Base-by-base conservation (phyloP, 495 filamentous ascomycete species). In the Parmelia sp. region DNA sequence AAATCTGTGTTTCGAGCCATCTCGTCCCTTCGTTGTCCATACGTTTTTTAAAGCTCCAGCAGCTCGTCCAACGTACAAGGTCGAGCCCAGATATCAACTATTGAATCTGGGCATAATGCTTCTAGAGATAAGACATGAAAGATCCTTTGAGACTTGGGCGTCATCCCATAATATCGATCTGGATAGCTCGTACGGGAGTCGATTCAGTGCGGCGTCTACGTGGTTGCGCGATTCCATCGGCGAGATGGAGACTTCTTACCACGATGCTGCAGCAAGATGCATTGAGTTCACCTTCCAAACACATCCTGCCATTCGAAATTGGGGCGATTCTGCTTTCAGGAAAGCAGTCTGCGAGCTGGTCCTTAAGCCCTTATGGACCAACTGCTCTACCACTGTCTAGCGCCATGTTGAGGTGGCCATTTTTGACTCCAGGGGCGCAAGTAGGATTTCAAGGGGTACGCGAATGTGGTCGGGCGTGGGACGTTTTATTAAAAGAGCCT, bases 61-160 rank as follows among this genome's bases (percentile, higher is more conserved):
- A 42, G 21, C 39, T 44, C 21, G 27, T 47, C 23, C 5, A 35
- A 10, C 39, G 17, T 12, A 45, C 31, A 60, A 60, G 21, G 17
- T 11, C 12, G 15, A 21, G 1, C 14, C 57, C 15, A 65, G 58
- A 11, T 19, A 37, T 10, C 31, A 40, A 36, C 17, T 65, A 39
- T 36, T 65, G 27, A 33, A 65, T 17, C 33, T 65, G 17, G 63
- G 63, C 11, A 51, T 65, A 21, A 12, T 60, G 27, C 42, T 65
- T 14, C 57, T 65, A n/a, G 63, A 65, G 21, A 65, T 65, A 12
- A 25, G 63, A 44, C 63, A 60, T 29, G 11, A 45, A 19, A 51
- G 15, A 25, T 42, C 63, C 3, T 60, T 65, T 11, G 63, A 65
- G 57, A n/a, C 12, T 29, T 65, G 57, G 51, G 42, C 57, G 15